phyloP scores from a whole-genome alignment of 78 protist species.

The Bigelowiella natans region DNA sequence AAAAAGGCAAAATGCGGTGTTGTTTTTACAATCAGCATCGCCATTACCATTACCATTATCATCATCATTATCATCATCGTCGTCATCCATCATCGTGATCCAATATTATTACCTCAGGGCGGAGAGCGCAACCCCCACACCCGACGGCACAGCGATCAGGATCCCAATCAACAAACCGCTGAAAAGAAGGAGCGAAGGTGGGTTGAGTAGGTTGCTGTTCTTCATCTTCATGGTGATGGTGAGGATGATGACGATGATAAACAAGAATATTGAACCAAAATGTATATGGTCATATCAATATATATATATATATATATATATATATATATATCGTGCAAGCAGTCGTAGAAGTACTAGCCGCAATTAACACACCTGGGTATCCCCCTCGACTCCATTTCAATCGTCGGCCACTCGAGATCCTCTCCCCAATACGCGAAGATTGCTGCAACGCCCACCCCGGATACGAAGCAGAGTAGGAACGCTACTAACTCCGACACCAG shows the following conservation, averaged over 20 bases:
- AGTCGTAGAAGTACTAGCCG: no score
- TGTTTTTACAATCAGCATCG: background rate
- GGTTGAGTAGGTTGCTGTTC: no score
- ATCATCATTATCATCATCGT: background rate
- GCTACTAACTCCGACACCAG: background rate
- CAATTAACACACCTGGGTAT: no score
- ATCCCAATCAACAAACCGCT: conserved; percentile 3
- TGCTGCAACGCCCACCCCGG: background rate
- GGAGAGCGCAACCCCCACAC: conserved; percentile 35
- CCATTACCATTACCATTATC: background rate
- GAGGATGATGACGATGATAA: no score
- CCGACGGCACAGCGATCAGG: conserved; percentile 21
- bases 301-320: no score
- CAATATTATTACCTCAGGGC: no score
- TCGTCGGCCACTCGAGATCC: background rate
- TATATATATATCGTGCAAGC: no score
- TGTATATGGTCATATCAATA: no score
- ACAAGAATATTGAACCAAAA: no score
- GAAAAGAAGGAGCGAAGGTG: background rate
- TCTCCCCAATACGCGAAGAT: background rate
- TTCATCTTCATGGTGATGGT: no score
- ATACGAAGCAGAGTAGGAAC: background rate
- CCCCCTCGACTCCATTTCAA: conserved; percentile 18
- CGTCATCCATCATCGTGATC: no score
- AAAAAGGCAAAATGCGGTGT: no score